Evolutionary conservation across 2,329 filamentous ascomycete genomes (phyloP), one percentile per base, ranked within the genome.

Genomic region (Waltergamsia citrina): DNA sequence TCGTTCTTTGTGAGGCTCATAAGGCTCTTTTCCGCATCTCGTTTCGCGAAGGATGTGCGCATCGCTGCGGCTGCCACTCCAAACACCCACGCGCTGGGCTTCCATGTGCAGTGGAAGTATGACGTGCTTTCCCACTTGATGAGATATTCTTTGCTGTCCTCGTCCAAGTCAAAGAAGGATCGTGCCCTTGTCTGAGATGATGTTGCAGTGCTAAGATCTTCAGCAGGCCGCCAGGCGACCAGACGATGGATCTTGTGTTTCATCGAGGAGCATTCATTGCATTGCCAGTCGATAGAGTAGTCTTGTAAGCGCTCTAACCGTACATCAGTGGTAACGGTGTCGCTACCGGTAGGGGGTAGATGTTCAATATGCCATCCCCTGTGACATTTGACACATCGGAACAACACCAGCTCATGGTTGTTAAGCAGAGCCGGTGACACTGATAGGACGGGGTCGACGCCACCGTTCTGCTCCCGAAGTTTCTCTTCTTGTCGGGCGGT

Each of bases 71-170:
- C 60, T 12, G 74, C 72, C 8, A 81, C 67, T 6, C 87, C 86
- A 66, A 75, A 90, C 1, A 94, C 71, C 92, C 92, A 98, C 12
- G 81, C 70, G 10, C 90, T 92, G 8, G 86, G 77, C 69, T 86
- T 83, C 92, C 93, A 98, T 6, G 67, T 69, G 34, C 84, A 85
- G 43, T 85, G 80, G 41, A 79, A 81, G 49, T 95, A 93, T 0
- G 90, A 94, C 36, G 74, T 69, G 0, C 68, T 66, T 29, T 82
- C 77, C 85, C 88, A 96, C 52, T 92, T 94, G 46, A 98, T 62
- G 3, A 98, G 71, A 49, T 96, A 98, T 45, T 95, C 86, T 43
- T 88, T 88, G n/a, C 83, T 68, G 35, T 86, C 81, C 22, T 65
- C 60, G 9, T 32, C 32, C 21, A 57, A 32, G 48, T 92, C 81